Conservation (phyloP, 495 filamentous ascomycete genomes). For the Amphirosellinia nigrospora region DNA sequence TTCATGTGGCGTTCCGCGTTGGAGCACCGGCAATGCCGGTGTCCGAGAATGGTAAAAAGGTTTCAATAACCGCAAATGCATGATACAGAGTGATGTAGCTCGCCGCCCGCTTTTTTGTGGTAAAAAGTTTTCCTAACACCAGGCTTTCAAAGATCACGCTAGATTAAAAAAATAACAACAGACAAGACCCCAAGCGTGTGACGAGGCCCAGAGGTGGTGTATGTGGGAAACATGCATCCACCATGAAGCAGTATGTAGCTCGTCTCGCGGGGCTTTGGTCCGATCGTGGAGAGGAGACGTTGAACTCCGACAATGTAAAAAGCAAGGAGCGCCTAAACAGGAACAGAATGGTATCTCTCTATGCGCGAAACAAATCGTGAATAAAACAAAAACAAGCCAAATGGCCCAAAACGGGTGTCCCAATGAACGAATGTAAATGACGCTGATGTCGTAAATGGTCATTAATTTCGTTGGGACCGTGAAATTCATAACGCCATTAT, state of each 20-base stretch:
- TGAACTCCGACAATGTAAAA: neutral
- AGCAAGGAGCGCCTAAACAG: conserved; percentile 8
- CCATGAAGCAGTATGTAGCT: conserved; percentile 7
- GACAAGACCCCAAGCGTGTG: conserved; percentile 3
- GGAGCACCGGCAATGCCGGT: conserved; percentile 4
- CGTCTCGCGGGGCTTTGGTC: neutral
- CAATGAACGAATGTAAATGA: conserved; percentile 7
- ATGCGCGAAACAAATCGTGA: conserved; percentile 2
- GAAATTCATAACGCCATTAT: conserved; percentile 18
- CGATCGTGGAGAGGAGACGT: neutral
- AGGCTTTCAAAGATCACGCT: conserved; percentile 17
- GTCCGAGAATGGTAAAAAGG: conserved; percentile 13
- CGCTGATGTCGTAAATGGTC: conserved; percentile 16
- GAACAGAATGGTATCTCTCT: conserved; percentile 30
- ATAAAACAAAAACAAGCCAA: neutral
- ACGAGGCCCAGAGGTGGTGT: neutral
- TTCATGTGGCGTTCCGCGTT: conserved; percentile 23
- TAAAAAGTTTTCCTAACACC: conserved; percentile 6
- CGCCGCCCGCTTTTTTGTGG: conserved; percentile 15
- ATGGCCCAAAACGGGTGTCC: no score
- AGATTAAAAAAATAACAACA: conserved; percentile 7
- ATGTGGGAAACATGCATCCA: no score
- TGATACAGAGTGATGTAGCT: conserved; percentile 22
- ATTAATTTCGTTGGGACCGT: conserved; percentile 19
- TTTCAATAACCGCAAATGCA: conserved; percentile 25